phyloP scores from a whole-genome alignment of 2,329 filamentous ascomycete species.

The Claviceps capensis region DNA sequence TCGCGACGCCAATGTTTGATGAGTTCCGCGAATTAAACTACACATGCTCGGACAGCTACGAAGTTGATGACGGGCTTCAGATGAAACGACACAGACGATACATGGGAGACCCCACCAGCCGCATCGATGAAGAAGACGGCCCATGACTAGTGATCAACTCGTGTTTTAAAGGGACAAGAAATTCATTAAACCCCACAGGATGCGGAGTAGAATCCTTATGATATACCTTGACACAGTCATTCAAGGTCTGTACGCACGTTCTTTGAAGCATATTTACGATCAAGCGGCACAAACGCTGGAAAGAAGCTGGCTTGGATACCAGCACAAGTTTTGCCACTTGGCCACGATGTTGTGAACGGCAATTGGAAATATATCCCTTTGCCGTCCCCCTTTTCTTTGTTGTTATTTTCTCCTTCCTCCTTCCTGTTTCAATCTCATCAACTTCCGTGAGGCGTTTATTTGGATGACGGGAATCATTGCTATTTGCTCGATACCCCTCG shows the following conservation, averaged over 20 bases:
- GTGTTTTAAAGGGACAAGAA: neutral
- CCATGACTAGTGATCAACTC: neutral
- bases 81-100: slow-evolving; percentile 22
- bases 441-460: slow-evolving; percentile 3
- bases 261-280: neutral
- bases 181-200: neutral
- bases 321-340: too few species aligned
- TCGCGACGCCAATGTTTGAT: slow-evolving; percentile 12
- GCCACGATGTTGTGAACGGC: neutral
- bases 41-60: slow-evolving; percentile 16
- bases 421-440: neutral
- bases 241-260: neutral
- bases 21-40: slow-evolving; percentile 17
- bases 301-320: neutral
- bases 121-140: slow-evolving; percentile 25
- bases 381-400: neutral
- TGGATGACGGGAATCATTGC: slow-evolving; percentile 9
- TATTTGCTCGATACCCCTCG: slow-evolving; percentile 9
- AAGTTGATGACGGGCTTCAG: slow-evolving; percentile 20
- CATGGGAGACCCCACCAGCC: slow-evolving; percentile 19
- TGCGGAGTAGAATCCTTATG: too few species aligned
- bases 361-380: neutral
- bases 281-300: neutral
- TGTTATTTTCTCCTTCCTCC: neutral
- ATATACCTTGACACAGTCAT: neutral